phyloP scores from a whole-genome alignment of 2,329 filamentous ascomycete genomes.

The Colletotrichum chrysophilum region DNA sequence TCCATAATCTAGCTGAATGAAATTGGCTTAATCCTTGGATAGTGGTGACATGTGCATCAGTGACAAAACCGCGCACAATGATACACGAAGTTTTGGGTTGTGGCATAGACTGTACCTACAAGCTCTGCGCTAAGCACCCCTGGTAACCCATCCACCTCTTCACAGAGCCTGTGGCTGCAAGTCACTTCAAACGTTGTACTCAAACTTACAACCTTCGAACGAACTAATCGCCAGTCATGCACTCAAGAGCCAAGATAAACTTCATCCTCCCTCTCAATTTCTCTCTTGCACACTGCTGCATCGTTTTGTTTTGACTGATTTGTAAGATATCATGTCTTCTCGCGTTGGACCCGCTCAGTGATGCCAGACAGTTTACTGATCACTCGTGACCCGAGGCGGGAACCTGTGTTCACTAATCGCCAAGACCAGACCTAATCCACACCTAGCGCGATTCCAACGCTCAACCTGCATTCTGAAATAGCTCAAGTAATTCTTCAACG shows the following conservation, averaged over 20 bases:
- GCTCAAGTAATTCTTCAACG: not conserved
- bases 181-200: not conserved
- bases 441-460: not conserved
- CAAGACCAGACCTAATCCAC: not conserved
- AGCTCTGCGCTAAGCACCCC: not conserved
- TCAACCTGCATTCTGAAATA: not conserved
- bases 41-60: too few relatives aligned
- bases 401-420: not conserved
- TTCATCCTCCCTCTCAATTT: not conserved
- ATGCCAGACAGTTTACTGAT: not conserved
- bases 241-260: not conserved
- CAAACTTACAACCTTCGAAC: not conserved
- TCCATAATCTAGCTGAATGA: too few relatives aligned
- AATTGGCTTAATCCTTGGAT: too few relatives aligned
- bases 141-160: not conserved
- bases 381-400: not conserved
- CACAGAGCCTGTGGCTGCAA: not conserved
- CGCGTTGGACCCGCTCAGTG: not conserved
- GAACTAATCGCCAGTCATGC: not conserved
- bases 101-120: not conserved
- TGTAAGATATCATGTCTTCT: not conserved
- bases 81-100: not conserved
- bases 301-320: rapidly evolving
- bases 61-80: too few relatives aligned
- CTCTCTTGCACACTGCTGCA: not conserved